Evolutionary conservation across 2,329 filamentous ascomycete species (phyloP).

Genomic region (Fusarium anthophilum): DNA sequence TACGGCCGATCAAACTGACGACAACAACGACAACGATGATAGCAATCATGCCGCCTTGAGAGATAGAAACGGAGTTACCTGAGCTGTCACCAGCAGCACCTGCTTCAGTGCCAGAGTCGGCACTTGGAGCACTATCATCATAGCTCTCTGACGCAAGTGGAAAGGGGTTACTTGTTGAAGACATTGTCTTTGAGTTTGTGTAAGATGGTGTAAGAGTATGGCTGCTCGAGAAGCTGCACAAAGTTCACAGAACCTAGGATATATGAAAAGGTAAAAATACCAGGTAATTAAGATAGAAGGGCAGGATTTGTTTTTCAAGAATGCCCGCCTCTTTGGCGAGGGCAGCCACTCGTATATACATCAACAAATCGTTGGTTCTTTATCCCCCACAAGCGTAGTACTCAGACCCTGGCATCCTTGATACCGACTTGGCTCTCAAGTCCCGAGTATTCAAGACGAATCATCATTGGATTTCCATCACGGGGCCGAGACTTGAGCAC

Average conservation of each 20-base stretch:
- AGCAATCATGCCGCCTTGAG: conserved; percentile 74
- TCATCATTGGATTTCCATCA: conserved; percentile 33
- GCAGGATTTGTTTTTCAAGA: not conserved
- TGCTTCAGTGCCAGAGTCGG: conserved; percentile 59
- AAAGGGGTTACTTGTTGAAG: conserved; percentile 51
- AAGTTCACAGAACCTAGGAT: conserved; percentile 35
- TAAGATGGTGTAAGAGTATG: conserved; percentile 6
- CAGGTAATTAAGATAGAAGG: conserved; percentile 4
- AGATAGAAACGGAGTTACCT: conserved; percentile 68
- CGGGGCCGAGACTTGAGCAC: conserved; percentile 30
- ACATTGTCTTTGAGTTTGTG: conserved; percentile 46
- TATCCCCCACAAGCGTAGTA: conserved; percentile 28
- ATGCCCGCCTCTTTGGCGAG: conserved; percentile 8
- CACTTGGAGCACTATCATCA: conserved; percentile 49
- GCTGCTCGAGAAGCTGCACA: not conserved
- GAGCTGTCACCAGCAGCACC: conserved; percentile 73
- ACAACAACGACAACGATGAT: conserved; percentile 77
- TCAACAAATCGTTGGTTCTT: conserved; percentile 8
- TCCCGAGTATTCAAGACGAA: conserved; percentile 21
- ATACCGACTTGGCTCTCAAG: conserved; percentile 27
- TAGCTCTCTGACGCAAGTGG: conserved; percentile 55
- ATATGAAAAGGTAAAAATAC: conserved; percentile 13
- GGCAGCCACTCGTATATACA: conserved; percentile 41
- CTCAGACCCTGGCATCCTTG: conserved; percentile 13
- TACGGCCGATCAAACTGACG: conserved; percentile 76